Conservation (phyloP, 2,329 filamentous ascomycete genomes). For the Fusarium pseudocircinatum region DNA sequence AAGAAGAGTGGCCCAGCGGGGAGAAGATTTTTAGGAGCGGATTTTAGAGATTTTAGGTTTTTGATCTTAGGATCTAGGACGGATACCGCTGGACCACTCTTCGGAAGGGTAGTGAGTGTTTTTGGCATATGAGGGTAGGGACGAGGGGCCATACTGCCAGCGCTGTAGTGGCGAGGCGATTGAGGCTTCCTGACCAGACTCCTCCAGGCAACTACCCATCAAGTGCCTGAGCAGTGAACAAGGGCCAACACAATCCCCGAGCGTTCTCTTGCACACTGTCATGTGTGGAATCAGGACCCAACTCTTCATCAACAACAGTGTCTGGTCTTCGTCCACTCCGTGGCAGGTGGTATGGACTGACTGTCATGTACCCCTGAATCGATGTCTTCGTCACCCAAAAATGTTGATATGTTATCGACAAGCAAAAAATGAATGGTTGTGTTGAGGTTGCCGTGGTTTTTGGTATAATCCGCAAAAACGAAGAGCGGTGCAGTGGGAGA, state of each 20-base stretch:
- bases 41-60: not conserved
- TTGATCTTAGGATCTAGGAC: not conserved
- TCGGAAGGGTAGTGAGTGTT: not conserved
- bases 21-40: not conserved
- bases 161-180: not conserved
- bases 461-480: not conserved
- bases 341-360: not conserved
- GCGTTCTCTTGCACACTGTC: not conserved
- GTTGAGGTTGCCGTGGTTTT: not conserved
- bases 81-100: not conserved
- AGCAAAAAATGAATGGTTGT: not conserved
- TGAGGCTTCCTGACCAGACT: not conserved
- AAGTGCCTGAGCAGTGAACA: not conserved
- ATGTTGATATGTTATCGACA: not conserved
- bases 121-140: not conserved
- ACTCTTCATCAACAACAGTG: not conserved
- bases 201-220: not conserved
- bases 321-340: not conserved
- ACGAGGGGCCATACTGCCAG: not conserved
- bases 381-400: not conserved
- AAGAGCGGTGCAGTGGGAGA: not conserved
- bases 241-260: accelerated
- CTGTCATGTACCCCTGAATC: not conserved
- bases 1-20: not conserved
- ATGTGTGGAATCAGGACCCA: not conserved